These are phyloP conservation scores for Ganoderma boninense DNA, from an alignment of 1,284 basidiomycete species.

Conservation along the genomic window DNA sequence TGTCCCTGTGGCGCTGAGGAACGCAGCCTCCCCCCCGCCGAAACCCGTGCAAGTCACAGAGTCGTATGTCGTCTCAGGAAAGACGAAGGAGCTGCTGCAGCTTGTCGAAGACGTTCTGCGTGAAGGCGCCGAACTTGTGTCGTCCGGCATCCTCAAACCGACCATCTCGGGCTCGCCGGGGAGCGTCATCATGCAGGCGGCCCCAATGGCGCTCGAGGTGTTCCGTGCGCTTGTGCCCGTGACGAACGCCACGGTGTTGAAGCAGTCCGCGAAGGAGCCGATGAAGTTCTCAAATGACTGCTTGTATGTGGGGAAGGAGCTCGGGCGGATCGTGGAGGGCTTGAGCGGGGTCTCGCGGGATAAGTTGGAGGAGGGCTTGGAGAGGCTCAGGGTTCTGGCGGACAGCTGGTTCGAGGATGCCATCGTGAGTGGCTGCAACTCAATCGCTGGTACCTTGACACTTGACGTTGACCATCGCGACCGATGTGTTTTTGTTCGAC, in stretches of 20 bases:
- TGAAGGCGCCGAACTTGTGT: conserved; percentile 65
- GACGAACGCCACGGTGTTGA: conserved; percentile 61
- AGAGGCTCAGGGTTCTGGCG: conserved; percentile 59
- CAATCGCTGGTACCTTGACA: background rate
- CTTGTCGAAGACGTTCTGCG: conserved; percentile 65
- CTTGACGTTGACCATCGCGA: background rate
- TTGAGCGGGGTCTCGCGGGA: conserved; percentile 46
- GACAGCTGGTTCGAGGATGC: conserved; percentile 75
- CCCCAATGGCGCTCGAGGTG: conserved; percentile 79
- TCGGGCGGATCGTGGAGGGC: conserved; percentile 48
- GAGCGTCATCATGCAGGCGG: conserved; percentile 63
- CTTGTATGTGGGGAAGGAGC: conserved; percentile 67
- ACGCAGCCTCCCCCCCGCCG: conserved; percentile 9
- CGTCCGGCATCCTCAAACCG: conserved; percentile 59
- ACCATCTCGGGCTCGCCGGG: conserved; percentile 50
- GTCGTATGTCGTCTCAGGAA: conserved; percentile 63
- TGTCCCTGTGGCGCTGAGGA: background rate
- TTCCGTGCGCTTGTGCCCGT: conserved; percentile 87
- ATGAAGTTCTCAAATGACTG: conserved; percentile 93
- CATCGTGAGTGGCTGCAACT: conserved; percentile 56
- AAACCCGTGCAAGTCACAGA: conserved; percentile 49
- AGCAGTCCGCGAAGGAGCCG: conserved; percentile 61
- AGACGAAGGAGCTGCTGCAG: conserved; percentile 63
- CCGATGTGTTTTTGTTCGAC: background rate
- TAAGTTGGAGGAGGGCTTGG: conserved; percentile 58